Evolutionary conservation across 306 rosid species (phyloP), one percentile per base, ranked within the genome.

Genomic region (Trifolium repens): DNA sequence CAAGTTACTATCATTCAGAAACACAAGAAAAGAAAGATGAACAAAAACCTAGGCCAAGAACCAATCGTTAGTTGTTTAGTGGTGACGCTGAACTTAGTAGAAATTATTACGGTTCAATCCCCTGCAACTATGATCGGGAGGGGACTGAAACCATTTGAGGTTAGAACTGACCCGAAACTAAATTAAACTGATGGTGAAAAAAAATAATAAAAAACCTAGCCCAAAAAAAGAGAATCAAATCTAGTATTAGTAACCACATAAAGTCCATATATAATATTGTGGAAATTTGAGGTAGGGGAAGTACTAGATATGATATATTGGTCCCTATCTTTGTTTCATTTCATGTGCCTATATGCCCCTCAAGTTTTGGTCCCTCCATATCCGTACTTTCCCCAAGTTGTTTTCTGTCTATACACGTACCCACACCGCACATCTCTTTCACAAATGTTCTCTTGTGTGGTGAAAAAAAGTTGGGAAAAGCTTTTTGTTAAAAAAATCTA

Each of bases 301-400:
- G 17, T 27, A 27, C 19, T 9, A 19, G 42, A 68, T 9, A 22
- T 69, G 60, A 79, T 46, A 66, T 75, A 62, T 63, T 81, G 88
- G 93, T 79, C 88, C 89, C 88, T 71, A 55, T 66, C 63, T 57
- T 78, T 78, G 63, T 80, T 67, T 55, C 14, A 55, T 19, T 55
- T 75, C 83, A 73, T 66, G 73, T 66, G 74, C 81, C 79, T 14
- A 78, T 76, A 83, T 84, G 84, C 79, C 80, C 65, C 69, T 77
- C 62, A 27, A 32, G 47, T 61, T 65, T 76, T 84, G 80, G 80
- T 83, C 85, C 85, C 75, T 85, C 60, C 19, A 46, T 50, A 7
- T 85, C 60, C 19, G 50, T 57, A 9, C 76, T 76, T 57, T 49
- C 80, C 79, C 83, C 80, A 53, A 78, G 68, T 72, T 76, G 72